Conservation (phyloP, 1,139 yeast genomes). For the Saccharomycopsis crataegensis region DNA sequence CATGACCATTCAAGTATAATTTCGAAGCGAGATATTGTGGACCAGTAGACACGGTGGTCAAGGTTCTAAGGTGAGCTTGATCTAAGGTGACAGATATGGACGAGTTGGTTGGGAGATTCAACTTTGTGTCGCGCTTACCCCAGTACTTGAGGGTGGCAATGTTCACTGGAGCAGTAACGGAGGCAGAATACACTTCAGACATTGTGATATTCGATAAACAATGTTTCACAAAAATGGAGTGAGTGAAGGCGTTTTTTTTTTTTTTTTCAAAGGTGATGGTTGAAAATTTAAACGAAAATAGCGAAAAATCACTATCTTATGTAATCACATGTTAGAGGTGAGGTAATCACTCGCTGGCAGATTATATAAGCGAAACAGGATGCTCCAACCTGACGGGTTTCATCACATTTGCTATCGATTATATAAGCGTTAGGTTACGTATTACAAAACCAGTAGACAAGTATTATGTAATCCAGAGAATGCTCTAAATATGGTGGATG, state of each 20-base stretch:
- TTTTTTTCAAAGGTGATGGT: no score
- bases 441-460: no score
- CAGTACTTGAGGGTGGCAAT: slow-evolving; percentile 96
- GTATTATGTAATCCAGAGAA: no score
- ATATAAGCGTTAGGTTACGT: no score
- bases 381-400: no score
- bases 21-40: slow-evolving; percentile 51
- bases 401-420: no score
- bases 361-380: no score
- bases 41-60: slow-evolving; percentile 79
- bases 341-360: no score
- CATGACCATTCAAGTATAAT: slow-evolving; percentile 76
- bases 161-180: slow-evolving; percentile 95
- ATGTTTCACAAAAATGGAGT: background rate
- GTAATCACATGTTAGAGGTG: no score
- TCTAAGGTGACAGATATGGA: slow-evolving; percentile 91
- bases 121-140: slow-evolving; percentile 89
- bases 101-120: slow-evolving; percentile 91
- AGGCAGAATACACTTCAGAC: slow-evolving; percentile 40
- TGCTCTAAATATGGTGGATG: no score
- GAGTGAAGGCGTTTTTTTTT: background rate
- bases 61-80: slow-evolving; percentile 82
- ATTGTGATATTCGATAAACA: background rate
- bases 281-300: no score
- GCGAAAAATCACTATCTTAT: no score